These are phyloP conservation scores for Malassezia obtusa DNA, from an alignment of 1,284 basidiomycete genomes.

Conservation along the genomic window DNA sequence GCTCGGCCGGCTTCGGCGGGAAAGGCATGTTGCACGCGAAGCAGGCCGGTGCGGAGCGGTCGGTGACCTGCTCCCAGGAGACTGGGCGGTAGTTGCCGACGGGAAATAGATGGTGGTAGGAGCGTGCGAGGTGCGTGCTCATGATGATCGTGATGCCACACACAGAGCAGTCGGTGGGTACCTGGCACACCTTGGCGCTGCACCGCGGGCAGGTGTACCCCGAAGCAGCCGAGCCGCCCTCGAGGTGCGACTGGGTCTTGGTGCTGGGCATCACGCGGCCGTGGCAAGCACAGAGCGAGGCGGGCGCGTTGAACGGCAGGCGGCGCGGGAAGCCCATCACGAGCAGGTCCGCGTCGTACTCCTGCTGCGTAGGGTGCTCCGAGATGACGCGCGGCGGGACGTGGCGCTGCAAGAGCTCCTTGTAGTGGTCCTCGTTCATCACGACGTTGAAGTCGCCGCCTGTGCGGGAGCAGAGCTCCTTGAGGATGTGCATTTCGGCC, in stretches of 20 bases:
- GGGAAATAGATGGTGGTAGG: slow-evolving; percentile 87
- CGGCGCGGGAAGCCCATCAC: slow-evolving; percentile 82
- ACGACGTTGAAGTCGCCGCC: slow-evolving; percentile 61
- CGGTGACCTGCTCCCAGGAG: slow-evolving; percentile 17
- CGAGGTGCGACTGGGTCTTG: neutral
- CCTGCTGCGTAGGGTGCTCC: slow-evolving; percentile 3
- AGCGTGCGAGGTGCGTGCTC: slow-evolving; percentile 88
- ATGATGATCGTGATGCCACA: slow-evolving; percentile 96
- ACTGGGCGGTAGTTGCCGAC: slow-evolving; percentile 69
- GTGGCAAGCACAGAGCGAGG: slow-evolving; percentile 70
- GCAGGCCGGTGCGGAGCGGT: slow-evolving; percentile 12
- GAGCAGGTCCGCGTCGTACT: slow-evolving; percentile 60
- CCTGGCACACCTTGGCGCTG: slow-evolving; percentile 83
- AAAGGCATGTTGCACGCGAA: slow-evolving; percentile 28
- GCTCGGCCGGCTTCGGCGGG: slow-evolving; percentile 12
- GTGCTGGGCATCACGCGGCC: slow-evolving; percentile 65
- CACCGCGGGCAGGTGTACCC: slow-evolving; percentile 94
- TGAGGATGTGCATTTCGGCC: slow-evolving; percentile 95
- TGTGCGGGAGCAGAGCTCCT: slow-evolving; percentile 56
- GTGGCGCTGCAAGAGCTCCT: slow-evolving; percentile 87
- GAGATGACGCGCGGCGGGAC: slow-evolving; percentile 60
- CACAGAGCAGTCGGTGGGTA: slow-evolving; percentile 93
- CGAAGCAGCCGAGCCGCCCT: slow-evolving; percentile 35
- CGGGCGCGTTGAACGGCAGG: slow-evolving; percentile 28
- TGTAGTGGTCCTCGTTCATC: slow-evolving; percentile 91